A percentile compares a stretch with the other conserved stretches of the same genome.
These are phyloP conservation scores for Tylopilus felleus DNA, from an alignment of 768 basidiomycete genomes.

Conservation along the genomic window DNA sequence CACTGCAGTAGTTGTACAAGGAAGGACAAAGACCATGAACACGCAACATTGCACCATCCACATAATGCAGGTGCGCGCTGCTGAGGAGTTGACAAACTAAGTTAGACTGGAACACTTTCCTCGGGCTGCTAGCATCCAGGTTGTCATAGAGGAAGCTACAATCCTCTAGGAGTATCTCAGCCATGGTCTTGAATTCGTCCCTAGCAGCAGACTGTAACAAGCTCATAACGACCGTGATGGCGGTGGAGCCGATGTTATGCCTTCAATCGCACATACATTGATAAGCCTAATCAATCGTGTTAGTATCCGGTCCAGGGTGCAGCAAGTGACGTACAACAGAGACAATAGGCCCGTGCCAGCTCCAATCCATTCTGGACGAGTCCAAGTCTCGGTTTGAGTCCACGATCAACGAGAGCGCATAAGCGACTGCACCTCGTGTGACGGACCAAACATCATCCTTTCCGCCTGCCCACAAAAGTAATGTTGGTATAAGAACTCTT, in stretches of 20 bases:
- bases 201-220: neutral
- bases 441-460: neutral
- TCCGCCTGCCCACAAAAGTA: neutral
- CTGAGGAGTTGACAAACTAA: no score
- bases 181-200: neutral
- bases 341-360: neutral
- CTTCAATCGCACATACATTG: slow-evolving; percentile 5
- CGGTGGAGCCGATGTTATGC: neutral
- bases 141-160: no score
- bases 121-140: no score
- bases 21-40: neutral
- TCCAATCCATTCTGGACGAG: neutral
- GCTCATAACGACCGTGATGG: neutral
- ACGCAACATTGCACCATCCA: neutral
- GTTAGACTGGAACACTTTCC: no score
- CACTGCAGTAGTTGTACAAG: neutral
- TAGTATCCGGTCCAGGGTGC: no score
- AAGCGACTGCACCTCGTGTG: accelerated
- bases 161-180: neutral
- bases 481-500: neutral
- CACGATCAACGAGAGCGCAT: neutral
- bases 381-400: neutral
- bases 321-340: neutral
- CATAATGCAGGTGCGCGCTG: neutral
- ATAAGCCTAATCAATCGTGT: neutral